A percentile compares a stretch with the other conserved stretches of the same genome.
These are phyloP conservation scores for Knufia fluminis DNA, from an alignment of 2,329 filamentous ascomycete genomes.

Conservation along the genomic window DNA sequence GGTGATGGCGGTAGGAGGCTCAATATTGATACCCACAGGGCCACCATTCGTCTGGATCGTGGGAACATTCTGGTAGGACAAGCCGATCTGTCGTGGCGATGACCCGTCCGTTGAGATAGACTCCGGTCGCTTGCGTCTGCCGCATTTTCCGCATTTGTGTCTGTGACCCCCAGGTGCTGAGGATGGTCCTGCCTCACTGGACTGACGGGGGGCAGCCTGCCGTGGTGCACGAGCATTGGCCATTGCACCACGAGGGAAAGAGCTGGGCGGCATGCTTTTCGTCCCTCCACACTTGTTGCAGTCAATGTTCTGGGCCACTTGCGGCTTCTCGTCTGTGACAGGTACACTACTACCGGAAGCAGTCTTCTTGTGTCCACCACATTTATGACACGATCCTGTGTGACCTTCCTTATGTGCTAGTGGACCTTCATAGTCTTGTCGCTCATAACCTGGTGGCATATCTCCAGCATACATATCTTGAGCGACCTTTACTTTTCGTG, in stretches of 20 bases:
- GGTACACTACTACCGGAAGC: background rate
- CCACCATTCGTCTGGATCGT: conserved; percentile 4
- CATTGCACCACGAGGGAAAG: background rate
- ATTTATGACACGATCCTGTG: conserved; percentile 9
- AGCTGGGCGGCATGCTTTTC: conserved; percentile 4
- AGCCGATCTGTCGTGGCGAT: conserved; percentile 2
- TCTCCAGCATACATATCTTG: conserved; percentile 23
- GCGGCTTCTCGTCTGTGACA: background rate
- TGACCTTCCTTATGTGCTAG: conserved; percentile 8
- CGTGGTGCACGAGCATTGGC: background rate
- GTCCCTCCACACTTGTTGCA: conserved; percentile 17
- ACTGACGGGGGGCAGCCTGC: background rate
- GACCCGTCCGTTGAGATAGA: background rate
- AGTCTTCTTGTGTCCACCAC: conserved; percentile 3
- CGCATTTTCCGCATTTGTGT: conserved; percentile 17
- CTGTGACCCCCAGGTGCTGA: conserved; percentile 2
- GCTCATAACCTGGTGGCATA: conserved; percentile 20
- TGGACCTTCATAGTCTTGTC: conserved; percentile 11
- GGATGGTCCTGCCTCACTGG: conserved; percentile 7
- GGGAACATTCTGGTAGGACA: background rate
- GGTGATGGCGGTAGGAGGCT: conserved; percentile 6
- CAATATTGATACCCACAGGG: conserved; percentile 4
- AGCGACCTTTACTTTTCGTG: conserved; percentile 18
- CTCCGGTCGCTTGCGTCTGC: conserved; percentile 6
- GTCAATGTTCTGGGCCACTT: conserved; percentile 2